These are phyloP conservation scores for Setomelanomma holmii DNA, from an alignment of 2,329 filamentous ascomycete species.

Conservation along the genomic window DNA sequence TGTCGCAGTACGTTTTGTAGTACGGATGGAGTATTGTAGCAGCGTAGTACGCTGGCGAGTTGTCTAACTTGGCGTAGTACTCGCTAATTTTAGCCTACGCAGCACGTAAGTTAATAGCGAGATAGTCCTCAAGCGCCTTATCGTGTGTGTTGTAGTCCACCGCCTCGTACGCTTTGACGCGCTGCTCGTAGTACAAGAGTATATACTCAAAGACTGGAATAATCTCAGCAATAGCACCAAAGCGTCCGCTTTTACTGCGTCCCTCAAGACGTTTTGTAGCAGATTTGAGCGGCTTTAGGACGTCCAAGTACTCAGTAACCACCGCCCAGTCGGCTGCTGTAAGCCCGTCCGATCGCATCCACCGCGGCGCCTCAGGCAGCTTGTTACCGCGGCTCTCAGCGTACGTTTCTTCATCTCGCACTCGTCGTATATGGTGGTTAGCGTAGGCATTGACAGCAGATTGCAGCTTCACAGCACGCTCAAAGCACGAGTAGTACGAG, in stretches of 20 bases:
- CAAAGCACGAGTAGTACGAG: too few relatives aligned
- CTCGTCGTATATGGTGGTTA: too few relatives aligned
- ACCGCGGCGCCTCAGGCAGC: neutral
- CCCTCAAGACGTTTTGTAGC: neutral
- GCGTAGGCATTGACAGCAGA: too few relatives aligned
- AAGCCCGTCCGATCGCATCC: neutral
- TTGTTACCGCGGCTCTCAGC: neutral
- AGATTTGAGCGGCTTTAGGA: neutral
- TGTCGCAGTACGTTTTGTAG: conserved; percentile 9
- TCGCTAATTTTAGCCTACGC: neutral
- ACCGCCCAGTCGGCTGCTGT: neutral
- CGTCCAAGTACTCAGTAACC: neutral
- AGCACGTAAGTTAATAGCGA: conserved; percentile 35
- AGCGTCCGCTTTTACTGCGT: neutral
- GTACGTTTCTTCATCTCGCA: too few relatives aligned
- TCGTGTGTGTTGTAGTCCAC: conserved; percentile 1
- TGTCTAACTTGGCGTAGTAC: conserved; percentile 6
- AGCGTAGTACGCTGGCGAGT: conserved; percentile 8
- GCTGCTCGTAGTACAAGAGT: neutral
- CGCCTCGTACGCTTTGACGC: neutral
- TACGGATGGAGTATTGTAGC: conserved; percentile 4
- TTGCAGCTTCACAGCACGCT: too few relatives aligned
- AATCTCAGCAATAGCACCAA: too few relatives aligned
- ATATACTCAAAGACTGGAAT: neutral
- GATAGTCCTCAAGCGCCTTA: neutral